phyloP scores from a whole-genome alignment of 2,329 filamentous ascomycete species.

The Ceratocystis ficicola region DNA sequence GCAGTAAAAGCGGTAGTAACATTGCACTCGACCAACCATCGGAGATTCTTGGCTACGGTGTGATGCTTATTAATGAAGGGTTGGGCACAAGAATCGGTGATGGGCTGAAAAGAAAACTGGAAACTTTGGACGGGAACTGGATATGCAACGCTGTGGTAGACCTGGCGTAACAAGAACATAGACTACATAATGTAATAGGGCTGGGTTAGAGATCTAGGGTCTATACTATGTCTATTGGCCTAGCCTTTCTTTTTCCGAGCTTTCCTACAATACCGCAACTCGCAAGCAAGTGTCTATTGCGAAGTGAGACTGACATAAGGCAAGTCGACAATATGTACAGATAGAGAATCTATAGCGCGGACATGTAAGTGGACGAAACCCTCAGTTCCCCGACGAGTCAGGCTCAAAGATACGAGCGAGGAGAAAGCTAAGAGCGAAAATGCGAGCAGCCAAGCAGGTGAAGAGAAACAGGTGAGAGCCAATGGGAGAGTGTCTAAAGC shows the following conservation, averaged over 20 bases:
- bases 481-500: background rate
- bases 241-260: too few relatives aligned
- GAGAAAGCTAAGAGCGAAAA: background rate
- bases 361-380: background rate
- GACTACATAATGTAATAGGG: background rate
- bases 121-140: conserved; percentile 33
- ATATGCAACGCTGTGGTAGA: conserved; percentile 25
- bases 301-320: background rate
- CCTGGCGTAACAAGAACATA: background rate
- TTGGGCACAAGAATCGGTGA: conserved; percentile 35
- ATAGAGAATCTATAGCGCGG: background rate
- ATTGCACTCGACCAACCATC: conserved; percentile 31
- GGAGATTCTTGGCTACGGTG: conserved; percentile 33
- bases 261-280: too few relatives aligned
- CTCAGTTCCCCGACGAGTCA: background rate
- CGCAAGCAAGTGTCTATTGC: too few relatives aligned
- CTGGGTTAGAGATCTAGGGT: background rate
- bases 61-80: conserved; percentile 32
- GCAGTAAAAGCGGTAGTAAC: conserved; percentile 29
- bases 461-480: background rate
- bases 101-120: conserved; percentile 36
- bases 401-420: background rate
- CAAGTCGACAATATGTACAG: background rate
- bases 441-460: background rate
- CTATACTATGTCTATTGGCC: too few relatives aligned